Evolutionary conservation across 257 asterid genomes (phyloP).

Genomic region (Lycium ferocissimum): DNA sequence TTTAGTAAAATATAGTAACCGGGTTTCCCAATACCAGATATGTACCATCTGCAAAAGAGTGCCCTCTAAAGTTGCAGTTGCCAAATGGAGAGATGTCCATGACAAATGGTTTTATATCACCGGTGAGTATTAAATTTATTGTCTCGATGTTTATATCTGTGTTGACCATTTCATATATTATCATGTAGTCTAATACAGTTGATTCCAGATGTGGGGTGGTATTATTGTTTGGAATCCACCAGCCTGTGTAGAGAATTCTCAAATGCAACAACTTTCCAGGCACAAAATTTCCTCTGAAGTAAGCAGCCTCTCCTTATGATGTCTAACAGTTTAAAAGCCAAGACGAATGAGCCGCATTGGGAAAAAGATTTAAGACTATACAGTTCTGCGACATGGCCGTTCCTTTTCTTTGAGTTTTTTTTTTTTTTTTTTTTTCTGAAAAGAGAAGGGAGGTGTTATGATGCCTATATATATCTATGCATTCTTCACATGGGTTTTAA

Average conservation of each 20-base stretch:
- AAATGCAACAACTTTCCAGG: conserved; percentile 47
- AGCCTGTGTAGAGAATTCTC: conserved; percentile 58
- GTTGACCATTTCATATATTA: background rate
- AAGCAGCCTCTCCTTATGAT: conserved; percentile 38
- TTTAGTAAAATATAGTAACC: background rate
- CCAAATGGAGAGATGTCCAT: conserved; percentile 72
- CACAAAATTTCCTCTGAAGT: conserved; percentile 75
- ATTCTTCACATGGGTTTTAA: conserved; percentile 13
- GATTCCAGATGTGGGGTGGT: conserved; percentile 95
- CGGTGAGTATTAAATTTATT: conserved; percentile 57
- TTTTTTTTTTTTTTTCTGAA: background rate
- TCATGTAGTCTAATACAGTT: conserved; percentile 17
- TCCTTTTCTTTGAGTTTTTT: background rate
- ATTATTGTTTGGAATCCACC: conserved; percentile 92
- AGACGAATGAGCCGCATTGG: conserved; percentile 3
- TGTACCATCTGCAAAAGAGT: conserved; percentile 86
- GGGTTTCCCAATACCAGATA: conserved; percentile 51
- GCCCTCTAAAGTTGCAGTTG: conserved; percentile 84
- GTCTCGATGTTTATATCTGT: background rate
- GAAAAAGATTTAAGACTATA: conserved; percentile 10
- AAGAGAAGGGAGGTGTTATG: background rate
- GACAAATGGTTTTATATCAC: conserved; percentile 97
- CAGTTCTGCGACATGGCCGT: background rate
- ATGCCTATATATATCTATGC: background rate
- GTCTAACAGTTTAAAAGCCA: background rate